Base-by-base conservation (phyloP, 2,329 filamentous ascomycete genomes). In the Neoarthrinium moseri region DNA sequence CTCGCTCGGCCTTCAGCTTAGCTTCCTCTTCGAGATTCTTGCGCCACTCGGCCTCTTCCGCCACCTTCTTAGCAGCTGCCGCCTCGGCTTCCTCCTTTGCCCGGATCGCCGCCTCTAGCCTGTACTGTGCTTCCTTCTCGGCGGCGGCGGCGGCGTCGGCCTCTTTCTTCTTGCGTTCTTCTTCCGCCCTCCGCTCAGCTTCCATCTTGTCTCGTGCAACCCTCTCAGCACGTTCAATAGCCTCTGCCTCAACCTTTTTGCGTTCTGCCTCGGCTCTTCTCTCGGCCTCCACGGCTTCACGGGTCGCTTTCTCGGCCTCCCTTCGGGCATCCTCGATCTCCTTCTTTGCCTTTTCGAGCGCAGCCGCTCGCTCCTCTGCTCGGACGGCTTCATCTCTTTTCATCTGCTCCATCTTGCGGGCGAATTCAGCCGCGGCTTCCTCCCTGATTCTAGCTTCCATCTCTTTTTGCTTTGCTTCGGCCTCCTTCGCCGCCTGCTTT, bases 1-100 rank as follows among this genome's bases (percentile, higher is more conserved):
- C 66, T 11, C 67, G 63, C 34, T 60, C 60, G 23, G 62, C 64
- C 17, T 51, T 50, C 7, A 52, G 12, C 51, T 72, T 70, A 34
- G 69, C 65, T 15, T 68, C 71, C 15, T 72, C 70, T 30, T 71
- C 69, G 18, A 72, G 70, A 49, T 72, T 75, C 58, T 78, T 77
- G 34, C 67, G 63, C 36, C 64, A 66, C 37, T 68, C 68, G 3
- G 61, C 59, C 49, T 69, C 62, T 45, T 67, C 64, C 29, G 64
- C 58, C 24, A 59, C 64, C 43, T 61, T 64, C 37, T 61, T 58
- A 33, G 61, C 58, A 8, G 69, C 70, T 8, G 64, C 45, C 63
- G 57, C 52, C 68, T 71, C 2, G 8, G 66, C 70, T 34, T 72
- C 73, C 42, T 74, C 73, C 13, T 72, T 72, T 13, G 65, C 68